Conservation (phyloP, 2,329 filamentous ascomycete species). For the Teratosphaeria pseudoeucalypti region DNA sequence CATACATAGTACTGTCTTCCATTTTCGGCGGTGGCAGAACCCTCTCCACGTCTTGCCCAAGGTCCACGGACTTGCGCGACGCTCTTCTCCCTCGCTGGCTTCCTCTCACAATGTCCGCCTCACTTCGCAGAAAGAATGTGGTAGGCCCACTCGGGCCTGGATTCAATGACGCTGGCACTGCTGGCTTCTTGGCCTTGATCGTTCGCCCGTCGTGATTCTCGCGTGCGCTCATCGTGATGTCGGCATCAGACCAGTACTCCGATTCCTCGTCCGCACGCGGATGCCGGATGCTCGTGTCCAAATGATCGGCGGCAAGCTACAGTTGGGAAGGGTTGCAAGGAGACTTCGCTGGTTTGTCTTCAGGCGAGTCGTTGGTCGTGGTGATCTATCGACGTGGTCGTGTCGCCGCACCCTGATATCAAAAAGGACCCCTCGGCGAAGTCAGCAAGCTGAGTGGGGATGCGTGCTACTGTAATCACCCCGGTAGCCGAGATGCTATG, state of each 20-base stretch:
- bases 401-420: not conserved
- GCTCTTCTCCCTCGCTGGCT: conserved; percentile 14
- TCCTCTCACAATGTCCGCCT: conserved; percentile 35
- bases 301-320: not conserved
- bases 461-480: not conserved
- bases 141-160: conserved; percentile 36
- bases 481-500: not conserved
- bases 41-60: not conserved
- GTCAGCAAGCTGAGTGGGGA: not conserved
- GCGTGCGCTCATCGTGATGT: conserved; percentile 4
- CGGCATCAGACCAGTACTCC: not conserved
- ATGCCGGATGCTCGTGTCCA: not conserved
- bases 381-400: not conserved
- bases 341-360: not conserved
- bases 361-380: not conserved
- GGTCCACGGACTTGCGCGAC: conserved; percentile 14
- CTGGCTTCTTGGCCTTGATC: conserved; percentile 13
- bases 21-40: not conserved
- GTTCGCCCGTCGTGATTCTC: conserved; percentile 6
- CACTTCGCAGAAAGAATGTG: conserved; percentile 51
- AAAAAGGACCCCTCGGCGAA: not conserved
- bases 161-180: conserved; percentile 2
- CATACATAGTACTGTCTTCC: conserved; percentile 42
- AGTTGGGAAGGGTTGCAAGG: not conserved
- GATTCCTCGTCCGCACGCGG: not conserved